phyloP scores from a whole-genome alignment of 768 basidiomycete genomes.

The Suillus discolor region DNA sequence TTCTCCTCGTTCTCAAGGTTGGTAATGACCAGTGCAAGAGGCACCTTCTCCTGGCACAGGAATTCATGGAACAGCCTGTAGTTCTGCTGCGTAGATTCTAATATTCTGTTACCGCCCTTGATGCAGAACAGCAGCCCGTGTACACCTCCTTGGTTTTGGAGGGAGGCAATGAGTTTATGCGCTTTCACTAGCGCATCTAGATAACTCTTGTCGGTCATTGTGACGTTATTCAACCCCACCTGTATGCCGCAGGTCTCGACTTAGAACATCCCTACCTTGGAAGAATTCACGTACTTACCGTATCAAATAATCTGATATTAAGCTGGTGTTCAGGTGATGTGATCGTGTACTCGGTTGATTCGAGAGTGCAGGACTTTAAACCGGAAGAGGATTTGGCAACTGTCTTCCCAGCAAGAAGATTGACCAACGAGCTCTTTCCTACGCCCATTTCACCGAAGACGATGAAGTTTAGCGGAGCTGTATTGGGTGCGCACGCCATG shows the following conservation, averaged over 20 bases:
- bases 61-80: slow-evolving; percentile 37
- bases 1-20: slow-evolving; percentile 37
- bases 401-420: slow-evolving; percentile 10
- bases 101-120: slow-evolving; percentile 30
- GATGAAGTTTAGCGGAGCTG: slow-evolving; percentile 2
- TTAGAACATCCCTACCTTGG: background rate
- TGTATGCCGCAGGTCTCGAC: background rate
- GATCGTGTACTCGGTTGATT: background rate
- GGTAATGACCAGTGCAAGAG: slow-evolving; percentile 34
- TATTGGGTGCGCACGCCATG: background rate
- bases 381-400: slow-evolving; percentile 5
- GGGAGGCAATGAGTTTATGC: slow-evolving; percentile 33
- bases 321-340: background rate
- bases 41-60: slow-evolving; percentile 35
- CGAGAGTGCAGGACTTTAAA: slow-evolving; percentile 9
- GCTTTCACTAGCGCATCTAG: slow-evolving; percentile 31
- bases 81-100: slow-evolving; percentile 27
- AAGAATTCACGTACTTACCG: background rate
- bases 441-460: slow-evolving; percentile 14
- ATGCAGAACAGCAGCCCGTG: slow-evolving; percentile 41
- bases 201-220: slow-evolving; percentile 24
- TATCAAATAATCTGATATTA: background rate
- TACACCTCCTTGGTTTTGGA: slow-evolving; percentile 37
- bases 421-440: slow-evolving; percentile 14
- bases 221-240: slow-evolving; percentile 30